phyloP scores from a whole-genome alignment of 2,329 filamentous ascomycete genomes.

The Monosporascus ibericus region DNA sequence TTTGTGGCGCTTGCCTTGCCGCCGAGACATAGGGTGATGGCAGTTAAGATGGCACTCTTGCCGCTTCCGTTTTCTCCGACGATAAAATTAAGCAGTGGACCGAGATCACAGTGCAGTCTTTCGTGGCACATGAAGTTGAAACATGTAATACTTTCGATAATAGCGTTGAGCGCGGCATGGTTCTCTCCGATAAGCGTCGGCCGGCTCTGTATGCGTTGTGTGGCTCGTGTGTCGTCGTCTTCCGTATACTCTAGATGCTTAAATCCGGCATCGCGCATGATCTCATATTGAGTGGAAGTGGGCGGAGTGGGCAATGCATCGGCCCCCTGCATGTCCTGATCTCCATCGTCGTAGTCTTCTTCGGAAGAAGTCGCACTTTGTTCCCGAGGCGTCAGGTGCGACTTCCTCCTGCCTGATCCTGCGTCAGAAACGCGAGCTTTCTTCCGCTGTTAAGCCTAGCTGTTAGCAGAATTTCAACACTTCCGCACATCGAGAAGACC shows the following conservation, averaged over 20 bases:
- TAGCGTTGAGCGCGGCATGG: constrained; percentile 71
- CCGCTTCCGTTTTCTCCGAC: constrained; percentile 97
- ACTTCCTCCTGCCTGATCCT: constrained; percentile 8
- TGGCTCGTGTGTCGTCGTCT: constrained; percentile 57
- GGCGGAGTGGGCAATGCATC: constrained; percentile 27
- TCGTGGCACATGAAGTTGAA: constrained; percentile 96
- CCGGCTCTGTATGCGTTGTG: constrained; percentile 53
- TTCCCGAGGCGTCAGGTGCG: constrained; percentile 11
- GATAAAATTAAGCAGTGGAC: constrained; percentile 95
- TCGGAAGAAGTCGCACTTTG: constrained; percentile 20
- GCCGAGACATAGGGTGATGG: constrained; percentile 88
- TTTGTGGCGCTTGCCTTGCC: constrained; percentile 92
- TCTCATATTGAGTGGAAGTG: constrained; percentile 55
- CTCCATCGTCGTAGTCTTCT: constrained; percentile 22
- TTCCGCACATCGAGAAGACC: neutral
- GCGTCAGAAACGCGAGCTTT: constrained; percentile 30
- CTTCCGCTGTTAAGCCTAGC: constrained; percentile 27
- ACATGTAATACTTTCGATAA: constrained; percentile 81
- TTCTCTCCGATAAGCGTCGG: constrained; percentile 56
- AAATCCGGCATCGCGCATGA: constrained; percentile 54
- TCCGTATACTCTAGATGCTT: constrained; percentile 51
- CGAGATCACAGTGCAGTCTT: constrained; percentile 74
- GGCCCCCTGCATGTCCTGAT: constrained; percentile 21
- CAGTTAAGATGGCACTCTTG: constrained; percentile 92
- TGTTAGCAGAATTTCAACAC: constrained; percentile 9